phyloP scores from a whole-genome alignment of 495 filamentous ascomycete species.

The Penicillium bialowiezense region DNA sequence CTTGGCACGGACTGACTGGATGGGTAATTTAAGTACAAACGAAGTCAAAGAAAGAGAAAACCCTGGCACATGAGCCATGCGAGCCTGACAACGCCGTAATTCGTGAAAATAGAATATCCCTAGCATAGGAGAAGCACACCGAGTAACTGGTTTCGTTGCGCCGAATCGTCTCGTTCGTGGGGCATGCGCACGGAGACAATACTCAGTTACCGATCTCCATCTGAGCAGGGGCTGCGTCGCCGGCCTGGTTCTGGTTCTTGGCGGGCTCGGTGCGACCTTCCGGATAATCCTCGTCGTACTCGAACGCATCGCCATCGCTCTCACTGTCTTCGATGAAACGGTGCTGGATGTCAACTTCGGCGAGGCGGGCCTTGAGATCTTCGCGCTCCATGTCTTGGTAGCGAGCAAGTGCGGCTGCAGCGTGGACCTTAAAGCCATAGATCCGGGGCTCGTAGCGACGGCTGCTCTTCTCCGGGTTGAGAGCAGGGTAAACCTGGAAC shows the following conservation, averaged over 20 bases:
- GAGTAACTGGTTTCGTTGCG: conserved; percentile 31
- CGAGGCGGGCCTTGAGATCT: conserved; percentile 69
- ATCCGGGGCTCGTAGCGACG: conserved; percentile 84
- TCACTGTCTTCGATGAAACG: conserved; percentile 57
- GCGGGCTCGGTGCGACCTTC: conserved; percentile 9
- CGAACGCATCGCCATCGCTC: conserved; percentile 48
- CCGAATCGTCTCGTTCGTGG: conserved; percentile 24
- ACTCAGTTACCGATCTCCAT: conserved; percentile 44
- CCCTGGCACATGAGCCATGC: conserved; percentile 16
- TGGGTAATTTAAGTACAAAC: conserved; percentile 25
- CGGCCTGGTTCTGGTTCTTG: conserved; percentile 30
- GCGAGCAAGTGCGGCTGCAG: conserved; percentile 77
- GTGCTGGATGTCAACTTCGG: conserved; percentile 50
- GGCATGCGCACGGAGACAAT: conserved; percentile 3
- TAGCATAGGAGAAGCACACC: conserved; percentile 18
- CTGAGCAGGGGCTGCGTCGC: conserved; percentile 40
- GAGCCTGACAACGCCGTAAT: conserved; percentile 25
- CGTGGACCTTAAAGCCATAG: conserved; percentile 94
- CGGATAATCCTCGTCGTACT: conserved; percentile 38
- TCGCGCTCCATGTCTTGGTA: conserved; percentile 85
- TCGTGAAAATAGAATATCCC: conserved; percentile 22
- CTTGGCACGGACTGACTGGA: background rate
- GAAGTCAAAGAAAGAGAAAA: conserved; percentile 20
- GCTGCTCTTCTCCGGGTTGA: conserved; percentile 80
- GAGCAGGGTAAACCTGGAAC: conserved; percentile 93